Base-by-base conservation (phyloP, 179 eudicot genomes). In the Silene noctiflora region DNA sequence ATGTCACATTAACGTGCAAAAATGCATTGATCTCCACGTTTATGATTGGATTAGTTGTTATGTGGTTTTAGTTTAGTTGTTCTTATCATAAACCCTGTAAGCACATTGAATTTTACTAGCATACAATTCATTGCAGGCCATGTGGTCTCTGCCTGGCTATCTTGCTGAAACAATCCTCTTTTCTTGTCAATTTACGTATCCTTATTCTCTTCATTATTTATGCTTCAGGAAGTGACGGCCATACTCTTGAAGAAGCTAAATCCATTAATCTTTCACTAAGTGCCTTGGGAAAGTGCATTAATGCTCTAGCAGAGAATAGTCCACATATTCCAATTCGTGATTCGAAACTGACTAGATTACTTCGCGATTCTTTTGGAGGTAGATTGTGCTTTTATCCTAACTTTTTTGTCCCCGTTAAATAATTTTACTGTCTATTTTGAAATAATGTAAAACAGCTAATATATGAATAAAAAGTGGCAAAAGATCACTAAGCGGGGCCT, bases 321-420 rank as follows among this genome's bases (percentile, higher is more conserved):
- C 64, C 97, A 61, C 98, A 94, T 82, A 87, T 94, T 75, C 98
- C 98, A 62, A 90, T 94, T 60, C 98, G 98, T 35, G 98, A 94
- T 74, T 94, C 98, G 69, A 94, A 94, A 84, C 94, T 94, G 81
- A 94, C 98, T 67, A 89, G 98, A 75, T 81, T 94, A 86, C 92
- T 94, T 86, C 87, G 93, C 75, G 97, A 94, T 88, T 94, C 98
- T 74, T 94, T 94, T 80, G 98, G 98, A 86, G 98, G 98, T 94
- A 72, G 71, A 81, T n/a, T 59, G 61, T 73, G 53, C 29, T 67
- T 56, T 56, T 62, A 13, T 66, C 46, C 69, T n/a, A n/a, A n/a
- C 63, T 69, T 55, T 25, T 22, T 72, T 51, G 25, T 14, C 51
- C 46, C 33, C 58, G n/a, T n/a, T n/a, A n/a, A 42, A 61, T 19